Evolutionary conservation across 768 basidiomycete species (phyloP).

Genomic region (Tulasnella calospora): DNA sequence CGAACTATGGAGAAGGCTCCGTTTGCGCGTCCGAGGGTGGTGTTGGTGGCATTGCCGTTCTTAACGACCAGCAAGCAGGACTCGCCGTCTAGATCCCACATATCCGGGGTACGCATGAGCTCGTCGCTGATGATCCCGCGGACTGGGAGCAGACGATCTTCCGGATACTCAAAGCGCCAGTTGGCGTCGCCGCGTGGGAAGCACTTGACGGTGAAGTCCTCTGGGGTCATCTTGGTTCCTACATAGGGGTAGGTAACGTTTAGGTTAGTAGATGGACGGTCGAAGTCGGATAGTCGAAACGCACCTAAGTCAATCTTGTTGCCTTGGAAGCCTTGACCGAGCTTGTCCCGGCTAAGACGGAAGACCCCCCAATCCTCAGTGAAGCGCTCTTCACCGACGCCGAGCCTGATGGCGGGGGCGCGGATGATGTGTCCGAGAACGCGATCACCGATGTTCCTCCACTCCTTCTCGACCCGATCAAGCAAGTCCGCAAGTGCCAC

Average conservation of each 20-base stretch:
- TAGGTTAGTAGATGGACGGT: constrained; percentile 29
- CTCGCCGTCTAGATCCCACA: constrained; percentile 36
- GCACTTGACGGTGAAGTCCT: constrained; percentile 33
- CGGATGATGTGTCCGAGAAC: constrained; percentile 34
- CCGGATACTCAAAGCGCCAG: constrained; percentile 35
- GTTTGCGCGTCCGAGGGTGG: constrained; percentile 40
- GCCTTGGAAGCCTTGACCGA: constrained; percentile 28
- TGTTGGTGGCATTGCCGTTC: constrained; percentile 38
- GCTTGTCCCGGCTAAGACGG: constrained; percentile 29
- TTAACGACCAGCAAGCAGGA: constrained; percentile 38
- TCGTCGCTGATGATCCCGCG: constrained; percentile 30
- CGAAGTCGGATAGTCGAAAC: constrained; percentile 27
- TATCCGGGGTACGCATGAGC: constrained; percentile 34
- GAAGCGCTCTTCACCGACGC: constrained; percentile 28
- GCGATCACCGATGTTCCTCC: constrained; percentile 32
- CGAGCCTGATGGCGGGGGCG: constrained; percentile 32
- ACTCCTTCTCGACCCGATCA: constrained; percentile 30
- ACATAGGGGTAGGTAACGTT: constrained; percentile 31
- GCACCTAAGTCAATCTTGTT: constrained; percentile 35
- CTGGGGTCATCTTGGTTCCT: constrained; percentile 34
- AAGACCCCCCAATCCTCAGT: constrained; percentile 33
- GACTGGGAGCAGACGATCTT: constrained; percentile 37
- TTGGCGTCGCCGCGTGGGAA: constrained; percentile 32
- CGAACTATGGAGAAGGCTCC: constrained; percentile 39
- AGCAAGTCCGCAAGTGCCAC: constrained; percentile 30